Evolutionary conservation across 305 asterid species (phyloP).

Genomic region (Solanum chacoense): DNA sequence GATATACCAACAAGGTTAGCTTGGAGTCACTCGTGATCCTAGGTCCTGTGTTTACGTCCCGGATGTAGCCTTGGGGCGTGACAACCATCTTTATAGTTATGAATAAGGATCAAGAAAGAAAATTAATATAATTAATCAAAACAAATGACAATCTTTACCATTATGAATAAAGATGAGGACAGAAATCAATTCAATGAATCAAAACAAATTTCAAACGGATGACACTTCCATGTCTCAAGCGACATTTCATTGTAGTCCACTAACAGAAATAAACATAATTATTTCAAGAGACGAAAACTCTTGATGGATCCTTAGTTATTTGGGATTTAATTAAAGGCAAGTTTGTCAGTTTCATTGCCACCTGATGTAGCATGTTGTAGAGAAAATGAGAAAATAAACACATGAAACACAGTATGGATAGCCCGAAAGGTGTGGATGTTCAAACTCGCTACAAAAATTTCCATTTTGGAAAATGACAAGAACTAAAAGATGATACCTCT

Average conservation of each 20-base stretch:
- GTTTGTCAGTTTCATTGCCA: constrained; percentile 21
- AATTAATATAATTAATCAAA: too few species aligned
- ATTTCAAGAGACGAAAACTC: constrained; percentile 21
- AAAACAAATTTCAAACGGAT: background rate
- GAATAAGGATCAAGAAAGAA: too few species aligned
- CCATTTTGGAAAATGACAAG: background rate
- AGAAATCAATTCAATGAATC: too few species aligned
- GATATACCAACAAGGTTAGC: too few species aligned
- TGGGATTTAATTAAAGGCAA: constrained; percentile 18
- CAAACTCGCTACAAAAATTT: background rate
- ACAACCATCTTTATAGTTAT: too few species aligned
- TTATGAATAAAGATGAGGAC: too few species aligned
- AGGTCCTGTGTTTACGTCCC: too few species aligned
- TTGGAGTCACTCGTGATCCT: too few species aligned
- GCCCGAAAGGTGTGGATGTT: background rate
- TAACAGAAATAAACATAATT: constrained; percentile 22
- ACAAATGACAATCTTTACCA: too few species aligned
- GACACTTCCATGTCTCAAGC: constrained; percentile 9
- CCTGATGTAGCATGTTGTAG: background rate
- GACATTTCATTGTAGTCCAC: constrained; percentile 33
- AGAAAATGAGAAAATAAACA: background rate
- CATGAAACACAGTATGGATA: background rate
- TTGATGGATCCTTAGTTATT: constrained; percentile 23
- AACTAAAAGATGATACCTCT: background rate
- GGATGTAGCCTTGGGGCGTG: too few species aligned